Percentiles rank a stretch among this genome's conserved stretches.
These are phyloP conservation scores for Pleurotus platypus DNA, from an alignment of 768 basidiomycete species.

Conservation along the genomic window DNA sequence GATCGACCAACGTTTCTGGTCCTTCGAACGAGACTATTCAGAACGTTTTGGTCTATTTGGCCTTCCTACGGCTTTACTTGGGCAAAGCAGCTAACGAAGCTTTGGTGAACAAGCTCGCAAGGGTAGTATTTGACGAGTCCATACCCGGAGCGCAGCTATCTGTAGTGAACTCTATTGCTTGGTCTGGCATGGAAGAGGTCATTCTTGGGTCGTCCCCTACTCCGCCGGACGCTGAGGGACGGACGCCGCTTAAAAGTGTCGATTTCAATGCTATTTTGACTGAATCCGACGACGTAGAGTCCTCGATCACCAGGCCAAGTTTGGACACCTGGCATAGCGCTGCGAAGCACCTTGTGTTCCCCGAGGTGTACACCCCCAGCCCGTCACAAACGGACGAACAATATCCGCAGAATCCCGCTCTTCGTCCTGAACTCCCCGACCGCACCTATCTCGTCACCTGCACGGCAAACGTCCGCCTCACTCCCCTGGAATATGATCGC, in stretches of 20 bases:
- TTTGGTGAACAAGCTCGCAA: conserved; percentile 49
- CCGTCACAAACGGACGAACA: conserved; percentile 34
- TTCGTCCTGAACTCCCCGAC: conserved; percentile 85
- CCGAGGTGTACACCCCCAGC: conserved; percentile 63
- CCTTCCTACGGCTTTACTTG: conserved; percentile 83
- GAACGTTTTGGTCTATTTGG: conserved; percentile 64
- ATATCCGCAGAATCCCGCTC: conserved; percentile 57
- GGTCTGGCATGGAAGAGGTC: conserved; percentile 63
- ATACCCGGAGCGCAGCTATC: conserved; percentile 46
- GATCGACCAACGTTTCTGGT: conserved; percentile 30
- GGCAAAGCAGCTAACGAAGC: conserved; percentile 57
- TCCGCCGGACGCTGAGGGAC: conserved; percentile 13
- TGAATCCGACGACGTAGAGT: conserved; percentile 53
- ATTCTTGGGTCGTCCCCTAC: conserved; percentile 30
- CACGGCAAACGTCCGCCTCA: conserved; percentile 90
- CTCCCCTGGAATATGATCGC: conserved; percentile 92
- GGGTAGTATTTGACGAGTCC: conserved; percentile 37
- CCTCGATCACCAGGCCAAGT: conserved; percentile 56
- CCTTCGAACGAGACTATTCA: conserved; percentile 40
- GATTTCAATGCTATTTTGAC: conserved; percentile 74
- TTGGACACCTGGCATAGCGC: conserved; percentile 79
- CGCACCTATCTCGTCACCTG: conserved; percentile 93
- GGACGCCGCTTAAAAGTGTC: conserved; percentile 48
- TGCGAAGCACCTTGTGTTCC: conserved; percentile 87
- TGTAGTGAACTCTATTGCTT: conserved; percentile 55